phyloP scores from a whole-genome alignment of 2,329 filamentous ascomycete species.

The Karstenula rhodostoma region DNA sequence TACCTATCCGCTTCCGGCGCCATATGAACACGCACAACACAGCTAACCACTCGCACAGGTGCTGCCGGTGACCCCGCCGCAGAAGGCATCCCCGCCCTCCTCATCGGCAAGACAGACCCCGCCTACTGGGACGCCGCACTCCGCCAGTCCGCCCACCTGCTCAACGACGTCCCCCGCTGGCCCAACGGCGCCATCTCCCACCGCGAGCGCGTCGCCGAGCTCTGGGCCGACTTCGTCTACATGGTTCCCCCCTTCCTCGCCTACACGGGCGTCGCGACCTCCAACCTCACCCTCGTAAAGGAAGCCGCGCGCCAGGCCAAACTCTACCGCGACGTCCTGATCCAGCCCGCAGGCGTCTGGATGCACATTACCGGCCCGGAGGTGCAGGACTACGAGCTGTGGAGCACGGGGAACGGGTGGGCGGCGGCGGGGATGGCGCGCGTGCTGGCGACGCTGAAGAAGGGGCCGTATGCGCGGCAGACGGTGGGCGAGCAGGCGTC shows the following conservation, averaged over 20 bases:
- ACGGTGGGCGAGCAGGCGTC: slow-evolving; percentile 28
- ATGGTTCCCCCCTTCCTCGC: slow-evolving; percentile 62
- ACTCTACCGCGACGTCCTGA: slow-evolving; percentile 53
- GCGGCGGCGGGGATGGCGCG: slow-evolving; percentile 57
- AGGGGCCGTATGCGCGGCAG: slow-evolving; percentile 31
- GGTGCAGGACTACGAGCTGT: slow-evolving; percentile 48
- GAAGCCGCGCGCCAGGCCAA: slow-evolving; percentile 52
- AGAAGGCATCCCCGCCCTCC: slow-evolving; percentile 55
- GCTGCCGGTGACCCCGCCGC: slow-evolving; percentile 56
- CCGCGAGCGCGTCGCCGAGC: slow-evolving; percentile 51
- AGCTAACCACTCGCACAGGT: slow-evolving; percentile 22
- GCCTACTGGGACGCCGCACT: slow-evolving; percentile 49
- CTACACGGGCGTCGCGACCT: slow-evolving; percentile 53
- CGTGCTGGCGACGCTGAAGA: slow-evolving; percentile 55
- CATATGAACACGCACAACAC: too few species aligned
- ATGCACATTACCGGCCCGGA: slow-evolving; percentile 55
- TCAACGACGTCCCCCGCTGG: slow-evolving; percentile 52
- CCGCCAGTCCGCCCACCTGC: slow-evolving; percentile 53
- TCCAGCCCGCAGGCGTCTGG: slow-evolving; percentile 49
- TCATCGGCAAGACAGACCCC: slow-evolving; percentile 50
- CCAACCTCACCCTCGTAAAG: slow-evolving; percentile 46
- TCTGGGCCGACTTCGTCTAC: slow-evolving; percentile 60
- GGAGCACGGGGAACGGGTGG: slow-evolving; percentile 61
- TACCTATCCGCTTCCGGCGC: too few species aligned
- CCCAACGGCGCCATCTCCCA: slow-evolving; percentile 60